Conservation (phyloP, 1,284 basidiomycete genomes). For the Athelia sp. region DNA sequence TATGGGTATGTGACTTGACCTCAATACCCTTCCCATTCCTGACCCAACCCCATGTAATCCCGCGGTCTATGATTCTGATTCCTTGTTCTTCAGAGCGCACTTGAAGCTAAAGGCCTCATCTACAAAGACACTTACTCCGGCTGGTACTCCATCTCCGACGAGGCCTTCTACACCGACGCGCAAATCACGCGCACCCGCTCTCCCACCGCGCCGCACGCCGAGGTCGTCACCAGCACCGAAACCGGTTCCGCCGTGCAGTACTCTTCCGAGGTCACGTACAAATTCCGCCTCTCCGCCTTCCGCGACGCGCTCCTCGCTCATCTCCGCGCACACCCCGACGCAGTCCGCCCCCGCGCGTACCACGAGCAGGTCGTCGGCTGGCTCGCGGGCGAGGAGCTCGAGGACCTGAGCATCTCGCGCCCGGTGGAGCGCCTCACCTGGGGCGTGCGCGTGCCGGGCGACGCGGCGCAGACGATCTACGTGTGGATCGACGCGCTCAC, state of each 20-base stretch:
- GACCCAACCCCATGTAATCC: slow-evolving; percentile 4
- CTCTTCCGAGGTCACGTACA: slow-evolving; percentile 83
- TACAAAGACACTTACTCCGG: slow-evolving; percentile 86
- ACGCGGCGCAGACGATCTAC: slow-evolving; percentile 82
- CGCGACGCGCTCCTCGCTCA: slow-evolving; percentile 57
- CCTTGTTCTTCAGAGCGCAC: no score
- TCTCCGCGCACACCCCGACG: slow-evolving; percentile 42
- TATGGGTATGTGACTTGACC: slow-evolving; percentile 89
- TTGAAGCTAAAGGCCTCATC: slow-evolving; percentile 65
- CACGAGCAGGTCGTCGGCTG: slow-evolving; percentile 41
- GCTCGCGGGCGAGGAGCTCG: slow-evolving; percentile 27
- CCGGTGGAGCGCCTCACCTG: slow-evolving; percentile 73
- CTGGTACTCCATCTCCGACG: slow-evolving; percentile 93
- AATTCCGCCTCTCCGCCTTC: slow-evolving; percentile 77
- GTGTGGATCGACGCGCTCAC: slow-evolving; percentile 94
- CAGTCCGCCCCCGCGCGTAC: slow-evolving; percentile 45
- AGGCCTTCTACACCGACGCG: slow-evolving; percentile 82
- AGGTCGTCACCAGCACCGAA: slow-evolving; percentile 57
- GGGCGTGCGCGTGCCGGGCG: slow-evolving; percentile 85
- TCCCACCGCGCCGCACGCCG: no score
- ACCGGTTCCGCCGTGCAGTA: slow-evolving; percentile 81
- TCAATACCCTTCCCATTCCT: not conserved
- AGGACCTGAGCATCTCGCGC: slow-evolving; percentile 78
- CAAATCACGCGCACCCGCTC: slow-evolving; percentile 46
- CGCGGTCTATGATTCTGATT: no score